phyloP scores from a whole-genome alignment of 495 filamentous ascomycete species.

The Xylona heveae region DNA sequence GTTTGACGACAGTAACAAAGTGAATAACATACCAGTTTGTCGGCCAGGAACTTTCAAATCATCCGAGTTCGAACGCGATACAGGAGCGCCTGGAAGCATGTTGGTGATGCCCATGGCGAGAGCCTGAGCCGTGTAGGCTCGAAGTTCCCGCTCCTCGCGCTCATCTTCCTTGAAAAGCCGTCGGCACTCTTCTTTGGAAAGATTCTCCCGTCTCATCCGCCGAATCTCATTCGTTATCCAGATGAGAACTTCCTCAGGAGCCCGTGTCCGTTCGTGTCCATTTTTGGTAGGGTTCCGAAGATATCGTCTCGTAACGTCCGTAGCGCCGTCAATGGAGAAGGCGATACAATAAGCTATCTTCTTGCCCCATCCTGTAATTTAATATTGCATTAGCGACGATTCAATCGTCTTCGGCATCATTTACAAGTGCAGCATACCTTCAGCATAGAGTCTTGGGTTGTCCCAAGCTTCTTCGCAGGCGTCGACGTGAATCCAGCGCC shows the following conservation, averaged over 20 bases:
- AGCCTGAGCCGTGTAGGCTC: conserved; percentile 47
- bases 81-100: conserved; percentile 20
- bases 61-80: conserved; percentile 5
- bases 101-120: conserved; percentile 42
- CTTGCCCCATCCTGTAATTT: conserved; percentile 54
- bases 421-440: conserved; percentile 32
- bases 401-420: not conserved
- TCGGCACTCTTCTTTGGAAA: conserved; percentile 60
- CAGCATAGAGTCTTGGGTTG: conserved; percentile 76
- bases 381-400: too few relatives aligned
- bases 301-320: conserved; percentile 89
- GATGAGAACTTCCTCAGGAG: conserved; percentile 72
- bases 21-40: conserved; percentile 4
- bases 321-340: conserved; percentile 86
- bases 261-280: conserved; percentile 46
- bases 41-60: conserved; percentile 11
- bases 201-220: conserved; percentile 50
- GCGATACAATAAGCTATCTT: conserved; percentile 94
- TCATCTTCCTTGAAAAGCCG: conserved; percentile 76
- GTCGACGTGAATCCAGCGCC: conserved; percentile 94
- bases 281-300: conserved; percentile 61
- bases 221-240: conserved; percentile 84
- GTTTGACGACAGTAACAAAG: conserved; percentile 19
- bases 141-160: conserved; percentile 66
- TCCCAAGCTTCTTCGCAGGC: conserved; percentile 91